Conservation (phyloP, 495 filamentous ascomycete genomes). For the Aspergillus homomorphus region DNA sequence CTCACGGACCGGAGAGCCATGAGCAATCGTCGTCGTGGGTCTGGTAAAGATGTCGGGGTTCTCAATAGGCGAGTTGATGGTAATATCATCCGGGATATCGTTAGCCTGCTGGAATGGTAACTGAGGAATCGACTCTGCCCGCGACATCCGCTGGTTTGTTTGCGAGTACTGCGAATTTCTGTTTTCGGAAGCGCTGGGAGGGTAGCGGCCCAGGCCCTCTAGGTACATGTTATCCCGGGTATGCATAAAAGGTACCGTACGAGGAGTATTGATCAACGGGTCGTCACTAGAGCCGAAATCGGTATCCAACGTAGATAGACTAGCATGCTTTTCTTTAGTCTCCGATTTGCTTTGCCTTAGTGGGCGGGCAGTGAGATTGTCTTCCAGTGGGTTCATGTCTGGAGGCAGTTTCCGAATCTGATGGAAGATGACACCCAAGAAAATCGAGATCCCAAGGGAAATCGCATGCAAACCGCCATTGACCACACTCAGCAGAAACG, state of each 20-base stretch:
- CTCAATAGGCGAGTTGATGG: slow-evolving; percentile 24
- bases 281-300: slow-evolving; percentile 51
- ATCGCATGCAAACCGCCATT: slow-evolving; percentile 66
- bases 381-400: slow-evolving; percentile 89
- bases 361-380: slow-evolving; percentile 75
- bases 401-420: slow-evolving; percentile 77
- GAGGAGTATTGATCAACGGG: slow-evolving; percentile 53
- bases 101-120: slow-evolving; percentile 21
- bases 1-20: slow-evolving; percentile 31
- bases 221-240: slow-evolving; percentile 59
- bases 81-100: slow-evolving; percentile 27
- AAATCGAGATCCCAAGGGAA: slow-evolving; percentile 66
- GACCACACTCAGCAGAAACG: slow-evolving; percentile 60
- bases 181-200: slow-evolving; percentile 3
- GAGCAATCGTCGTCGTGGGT: slow-evolving; percentile 23
- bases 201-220: slow-evolving; percentile 24
- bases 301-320: slow-evolving; percentile 53
- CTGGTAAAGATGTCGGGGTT: slow-evolving; percentile 23
- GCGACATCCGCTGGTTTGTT: slow-evolving; percentile 29
- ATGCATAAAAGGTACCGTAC: slow-evolving; percentile 71
- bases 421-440: slow-evolving; percentile 70
- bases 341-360: slow-evolving; percentile 76
- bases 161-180: slow-evolving; percentile 10
- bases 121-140: background rate
- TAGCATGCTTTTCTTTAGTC: slow-evolving; percentile 52